Evolutionary conservation across 2,329 filamentous ascomycete species (phyloP), one percentile per base, ranked within the genome.

Genomic region (Cryoendolithus antarcticus): DNA sequence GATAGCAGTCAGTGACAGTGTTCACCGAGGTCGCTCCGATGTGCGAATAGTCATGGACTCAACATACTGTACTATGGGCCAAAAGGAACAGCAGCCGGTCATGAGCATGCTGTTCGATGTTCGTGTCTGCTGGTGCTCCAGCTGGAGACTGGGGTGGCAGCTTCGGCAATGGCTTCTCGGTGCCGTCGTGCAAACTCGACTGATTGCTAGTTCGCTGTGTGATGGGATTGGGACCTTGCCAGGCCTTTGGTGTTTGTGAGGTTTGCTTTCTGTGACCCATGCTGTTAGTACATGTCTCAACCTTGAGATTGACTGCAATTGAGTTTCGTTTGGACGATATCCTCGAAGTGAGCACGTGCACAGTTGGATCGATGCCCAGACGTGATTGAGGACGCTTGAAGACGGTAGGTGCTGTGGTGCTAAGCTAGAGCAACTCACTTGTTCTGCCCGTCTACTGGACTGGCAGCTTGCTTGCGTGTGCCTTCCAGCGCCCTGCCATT

Each of bases 41-140:
- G 27, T 28, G 32, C 27, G 65, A 88, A 83, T 57, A 91, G 72
- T 51, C 80, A 80, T 49, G 93, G 65, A 38, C 76, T 19, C 15
- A 19, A 19, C 15, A 19, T 19, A 79, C 75, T 52, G 71, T 70
- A 48, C 72, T 67, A 50, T 72, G 72, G 42, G 71, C 69, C 43
- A 77, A 55, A 41, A 79, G 60, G 56, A 73, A 77, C 46, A 74
- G 52, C 44, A 77, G 64, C 35, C 74, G 68, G 52, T 79, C 74
- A 54, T 75, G 70, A 29, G 74, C 67, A 56, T 77, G 73, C 50
- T 67, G 70, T 54, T 76, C 72, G 24, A 71, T 57, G 12, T 68
- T 42, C 60, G 65, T 58, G 48, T 77, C 71, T 51, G 63, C 67
- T 30, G 61, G 56, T 39, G 37, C 43, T 40, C 48, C 51, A 15